Conservation (phyloP, 192 early-diverging fungal species). For the Geosiphon pyriformis region DNA sequence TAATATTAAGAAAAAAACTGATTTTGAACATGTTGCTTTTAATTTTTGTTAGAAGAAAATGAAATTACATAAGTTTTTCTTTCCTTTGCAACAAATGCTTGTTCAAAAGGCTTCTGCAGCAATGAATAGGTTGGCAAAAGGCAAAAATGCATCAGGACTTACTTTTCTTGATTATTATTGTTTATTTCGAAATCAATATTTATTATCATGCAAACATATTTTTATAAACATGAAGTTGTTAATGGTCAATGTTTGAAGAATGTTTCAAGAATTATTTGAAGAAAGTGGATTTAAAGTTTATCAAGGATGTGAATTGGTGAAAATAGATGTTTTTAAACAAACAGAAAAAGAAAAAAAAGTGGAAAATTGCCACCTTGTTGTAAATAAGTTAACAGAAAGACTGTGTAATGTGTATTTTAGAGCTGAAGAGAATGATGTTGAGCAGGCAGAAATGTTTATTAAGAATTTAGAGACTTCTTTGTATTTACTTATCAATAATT, state of each 20-base stretch:
- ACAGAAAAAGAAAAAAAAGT: conserved; percentile 6
- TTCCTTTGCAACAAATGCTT: conserved; percentile 10
- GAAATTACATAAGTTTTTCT: conserved; percentile 18
- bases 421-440: conserved; percentile 6
- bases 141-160: conserved; percentile 2
- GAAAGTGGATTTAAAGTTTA: conserved; percentile 24
- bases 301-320: neutral
- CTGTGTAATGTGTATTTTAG: neutral
- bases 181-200: conserved; percentile 5
- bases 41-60: conserved; percentile 12
- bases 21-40: conserved; percentile 5
- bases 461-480: conserved; percentile 7
- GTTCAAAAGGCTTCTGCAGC: conserved; percentile 14
- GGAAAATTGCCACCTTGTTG: conserved; percentile 1
- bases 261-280: conserved; percentile 17
- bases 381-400: conserved; percentile 20
- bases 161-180: conserved; percentile 8
- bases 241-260: conserved; percentile 12
- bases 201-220: conserved; percentile 11
- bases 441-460: conserved; percentile 2
- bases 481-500: neutral
- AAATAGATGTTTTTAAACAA: neutral
- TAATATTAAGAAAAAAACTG: conserved; percentile 2
- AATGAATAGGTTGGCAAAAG: conserved; percentile 2
- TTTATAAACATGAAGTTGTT: conserved; percentile 10